phyloP scores from a whole-genome alignment of 1,284 basidiomycete genomes.

The Ceratorhiza oryzae-sativae region DNA sequence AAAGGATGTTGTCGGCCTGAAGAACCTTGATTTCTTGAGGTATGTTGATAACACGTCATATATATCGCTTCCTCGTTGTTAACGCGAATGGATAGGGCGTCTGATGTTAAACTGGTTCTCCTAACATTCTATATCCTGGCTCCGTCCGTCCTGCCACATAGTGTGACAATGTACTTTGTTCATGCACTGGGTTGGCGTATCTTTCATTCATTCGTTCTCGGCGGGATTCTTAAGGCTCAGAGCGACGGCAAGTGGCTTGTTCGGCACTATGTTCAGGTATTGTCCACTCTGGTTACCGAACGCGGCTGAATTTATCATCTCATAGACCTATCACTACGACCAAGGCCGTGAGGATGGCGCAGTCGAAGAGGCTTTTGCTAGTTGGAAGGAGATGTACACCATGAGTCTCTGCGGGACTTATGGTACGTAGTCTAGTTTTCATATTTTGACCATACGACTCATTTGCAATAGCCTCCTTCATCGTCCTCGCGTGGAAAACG shows the following conservation, averaged over 20 bases:
- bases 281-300: not conserved
- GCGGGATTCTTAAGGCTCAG: slow-evolving; percentile 83
- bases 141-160: slow-evolving; percentile 53
- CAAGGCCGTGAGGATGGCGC: slow-evolving; percentile 65
- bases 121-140: slow-evolving; percentile 63
- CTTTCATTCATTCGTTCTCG: slow-evolving; percentile 90
- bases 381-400: slow-evolving; percentile 96
- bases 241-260: slow-evolving; percentile 89
- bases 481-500: slow-evolving; percentile 85
- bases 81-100: slow-evolving; percentile 55
- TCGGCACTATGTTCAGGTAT: slow-evolving; percentile 83
- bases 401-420: slow-evolving; percentile 95
- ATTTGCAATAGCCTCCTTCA: slow-evolving; percentile 62
- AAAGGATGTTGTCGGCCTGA: slow-evolving; percentile 82
- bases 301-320: slow-evolving; percentile 65
- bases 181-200: slow-evolving; percentile 88
- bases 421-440: slow-evolving; percentile 61
- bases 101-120: slow-evolving; percentile 71
- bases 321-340: slow-evolving; percentile 41
- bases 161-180: slow-evolving; percentile 67
- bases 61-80: too few relatives aligned
- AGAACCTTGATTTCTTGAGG: slow-evolving; percentile 87
- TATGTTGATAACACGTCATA: slow-evolving; percentile 48
- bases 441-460: not conserved
- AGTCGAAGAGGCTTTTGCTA: slow-evolving; percentile 88